These are phyloP conservation scores for Boletus vinaceobasis DNA, from an alignment of 768 basidiomycete species.

Conservation along the genomic window DNA sequence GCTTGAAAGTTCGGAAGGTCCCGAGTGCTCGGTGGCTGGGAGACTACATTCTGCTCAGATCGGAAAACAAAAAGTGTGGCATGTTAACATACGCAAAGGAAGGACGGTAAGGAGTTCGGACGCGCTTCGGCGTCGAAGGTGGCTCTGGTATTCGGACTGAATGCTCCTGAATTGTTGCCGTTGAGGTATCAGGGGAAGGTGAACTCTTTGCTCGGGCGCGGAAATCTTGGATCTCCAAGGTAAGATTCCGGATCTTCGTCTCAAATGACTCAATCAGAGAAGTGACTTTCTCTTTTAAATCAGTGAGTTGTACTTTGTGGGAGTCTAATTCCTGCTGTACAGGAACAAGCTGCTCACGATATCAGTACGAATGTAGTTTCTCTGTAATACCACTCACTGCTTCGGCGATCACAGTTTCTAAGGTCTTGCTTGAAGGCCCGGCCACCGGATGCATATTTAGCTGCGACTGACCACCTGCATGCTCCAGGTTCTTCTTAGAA, in stretches of 20 bases:
- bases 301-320: conserved; percentile 44
- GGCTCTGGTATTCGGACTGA: conserved; percentile 26
- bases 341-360: conserved; percentile 42
- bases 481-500: background rate
- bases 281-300: conserved; percentile 31
- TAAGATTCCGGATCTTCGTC: conserved; percentile 36
- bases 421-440: conserved; percentile 3
- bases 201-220: conserved; percentile 19
- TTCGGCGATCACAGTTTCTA: conserved; percentile 24
- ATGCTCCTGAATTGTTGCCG: conserved; percentile 8
- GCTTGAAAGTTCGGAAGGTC: conserved; percentile 18
- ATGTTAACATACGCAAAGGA: conserved; percentile 24
- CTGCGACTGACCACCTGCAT: conserved; percentile 4
- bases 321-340: conserved; percentile 48
- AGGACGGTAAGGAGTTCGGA: conserved; percentile 28
- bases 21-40: conserved; percentile 15
- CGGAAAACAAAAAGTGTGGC: background rate
- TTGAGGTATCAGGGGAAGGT: conserved; percentile 9
- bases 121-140: conserved; percentile 34
- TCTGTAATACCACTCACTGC: conserved; percentile 23
- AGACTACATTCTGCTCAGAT: conserved; percentile 22
- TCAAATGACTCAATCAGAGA: conserved; percentile 32
- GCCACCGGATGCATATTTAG: background rate
- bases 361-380: conserved; percentile 1
- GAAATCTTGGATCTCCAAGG: conserved; percentile 33